Conservation (phyloP, 2,329 filamentous ascomycete genomes). For the Epichloe sibirici region DNA sequence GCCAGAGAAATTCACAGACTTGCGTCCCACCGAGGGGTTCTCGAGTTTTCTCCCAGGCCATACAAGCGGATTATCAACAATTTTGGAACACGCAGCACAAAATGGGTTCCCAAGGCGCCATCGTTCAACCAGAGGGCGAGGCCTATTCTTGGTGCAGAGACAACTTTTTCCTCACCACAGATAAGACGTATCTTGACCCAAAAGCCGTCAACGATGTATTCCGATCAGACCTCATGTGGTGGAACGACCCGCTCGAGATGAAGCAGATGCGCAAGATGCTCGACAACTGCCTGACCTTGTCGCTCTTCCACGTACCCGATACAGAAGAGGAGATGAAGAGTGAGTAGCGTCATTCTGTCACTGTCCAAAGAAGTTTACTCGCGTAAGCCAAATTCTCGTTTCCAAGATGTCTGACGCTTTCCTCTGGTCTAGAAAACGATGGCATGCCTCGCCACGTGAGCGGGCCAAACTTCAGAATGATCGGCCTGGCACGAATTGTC, state of each 20-base stretch:
- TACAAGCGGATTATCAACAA: not conserved
- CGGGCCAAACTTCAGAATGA: conserved; percentile 22
- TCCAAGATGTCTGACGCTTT: not conserved
- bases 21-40: not conserved
- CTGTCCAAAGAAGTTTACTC: not conserved
- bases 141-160: conserved; percentile 36
- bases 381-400: not conserved
- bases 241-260: conserved; percentile 41
- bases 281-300: conserved; percentile 46
- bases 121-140: conserved; percentile 18
- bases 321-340: conserved; percentile 27
- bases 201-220: conserved; percentile 43
- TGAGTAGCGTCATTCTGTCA: conserved; percentile 17
- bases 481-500: conserved; percentile 41
- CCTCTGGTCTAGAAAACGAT: conserved; percentile 17
- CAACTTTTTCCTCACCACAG: conserved; percentile 49
- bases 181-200: conserved; percentile 41
- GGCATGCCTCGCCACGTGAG: conserved; percentile 17
- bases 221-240: conserved; percentile 45
- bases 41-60: not conserved
- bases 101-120: conserved; percentile 11
- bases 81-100: not conserved
- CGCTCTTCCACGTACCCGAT: conserved; percentile 37
- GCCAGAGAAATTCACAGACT: not conserved
- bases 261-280: conserved; percentile 38